Conservation (phyloP, 352 stramenopile species). For the Globisporangium recalcitrans region DNA sequence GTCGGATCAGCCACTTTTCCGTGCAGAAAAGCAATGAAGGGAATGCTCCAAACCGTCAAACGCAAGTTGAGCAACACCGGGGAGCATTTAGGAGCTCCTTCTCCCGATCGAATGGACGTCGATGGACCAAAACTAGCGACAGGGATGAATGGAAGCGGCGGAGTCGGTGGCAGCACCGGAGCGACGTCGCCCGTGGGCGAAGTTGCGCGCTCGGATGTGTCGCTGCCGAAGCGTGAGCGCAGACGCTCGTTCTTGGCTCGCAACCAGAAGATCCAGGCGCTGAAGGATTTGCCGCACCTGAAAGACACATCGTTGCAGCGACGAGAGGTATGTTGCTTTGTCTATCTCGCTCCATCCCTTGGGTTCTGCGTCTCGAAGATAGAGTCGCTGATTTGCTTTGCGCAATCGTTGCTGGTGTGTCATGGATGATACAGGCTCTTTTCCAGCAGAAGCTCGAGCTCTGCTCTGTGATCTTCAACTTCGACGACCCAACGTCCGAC, state of each 20-base stretch:
- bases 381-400: not conserved
- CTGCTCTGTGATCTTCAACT: constrained; percentile 96
- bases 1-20: constrained; percentile 10
- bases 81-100: constrained; percentile 50
- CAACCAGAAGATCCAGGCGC: constrained; percentile 83
- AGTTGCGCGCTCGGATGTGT: constrained; percentile 77
- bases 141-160: constrained; percentile 12
- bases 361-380: not conserved
- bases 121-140: constrained; percentile 35
- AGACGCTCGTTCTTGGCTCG: constrained; percentile 77
- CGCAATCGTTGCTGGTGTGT: constrained; percentile 5
- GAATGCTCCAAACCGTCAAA: constrained; percentile 88
- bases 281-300: constrained; percentile 80
- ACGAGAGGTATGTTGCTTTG: constrained; percentile 34
- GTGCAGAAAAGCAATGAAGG: constrained; percentile 66
- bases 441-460: constrained; percentile 96
- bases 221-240: constrained; percentile 74
- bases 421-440: constrained; percentile 59
- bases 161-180: constrained; percentile 11
- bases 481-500: constrained; percentile 93
- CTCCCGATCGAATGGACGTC: constrained; percentile 56
- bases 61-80: constrained; percentile 84
- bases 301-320: constrained; percentile 84
- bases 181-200: constrained; percentile 54
- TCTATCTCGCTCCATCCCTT: not conserved